Evolutionary conservation across 2,329 filamentous ascomycete genomes (phyloP).

Genomic region (Xylaria multiplex): DNA sequence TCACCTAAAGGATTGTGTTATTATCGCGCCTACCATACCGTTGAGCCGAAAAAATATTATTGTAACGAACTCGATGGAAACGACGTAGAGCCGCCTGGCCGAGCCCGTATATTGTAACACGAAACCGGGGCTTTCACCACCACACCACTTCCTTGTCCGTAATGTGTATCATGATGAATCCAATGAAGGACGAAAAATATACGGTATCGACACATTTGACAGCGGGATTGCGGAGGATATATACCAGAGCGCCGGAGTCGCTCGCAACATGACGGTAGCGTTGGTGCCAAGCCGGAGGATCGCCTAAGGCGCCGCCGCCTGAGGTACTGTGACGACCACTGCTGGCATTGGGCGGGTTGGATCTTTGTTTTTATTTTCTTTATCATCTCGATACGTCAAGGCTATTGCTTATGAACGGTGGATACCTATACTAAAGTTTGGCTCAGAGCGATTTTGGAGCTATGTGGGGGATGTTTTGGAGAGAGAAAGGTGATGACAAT

Average conservation of each 20-base stretch:
- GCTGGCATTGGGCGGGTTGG: slow-evolving; percentile 41
- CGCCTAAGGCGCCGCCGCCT: slow-evolving; percentile 9
- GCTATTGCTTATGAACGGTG: slow-evolving; percentile 44
- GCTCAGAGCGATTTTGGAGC: slow-evolving; percentile 36
- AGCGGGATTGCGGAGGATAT: slow-evolving; percentile 24
- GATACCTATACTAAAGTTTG: slow-evolving; percentile 46
- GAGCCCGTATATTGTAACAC: slow-evolving; percentile 29
- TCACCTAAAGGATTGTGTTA: slow-evolving; percentile 38
- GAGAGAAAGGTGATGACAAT: slow-evolving; percentile 18
- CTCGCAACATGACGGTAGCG: slow-evolving; percentile 27
- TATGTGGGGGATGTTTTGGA: slow-evolving; percentile 35
- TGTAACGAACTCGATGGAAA: slow-evolving; percentile 35
- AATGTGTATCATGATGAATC: slow-evolving; percentile 38
- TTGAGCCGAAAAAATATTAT: slow-evolving; percentile 14
- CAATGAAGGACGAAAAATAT: slow-evolving; percentile 35
- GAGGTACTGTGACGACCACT: slow-evolving; percentile 28
- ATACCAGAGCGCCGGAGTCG: slow-evolving; percentile 31
- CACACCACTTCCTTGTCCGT: slow-evolving; percentile 32
- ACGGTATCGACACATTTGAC: slow-evolving; percentile 22
- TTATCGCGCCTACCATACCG: slow-evolving; percentile 28
- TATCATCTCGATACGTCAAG: slow-evolving; percentile 40
- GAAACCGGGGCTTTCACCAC: slow-evolving; percentile 27
- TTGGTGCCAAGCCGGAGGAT: slow-evolving; percentile 18
- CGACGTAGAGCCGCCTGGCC: slow-evolving; percentile 37
- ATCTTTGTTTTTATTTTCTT: slow-evolving; percentile 36